Evolutionary conservation across 2,329 filamentous ascomycete genomes (phyloP).

Genomic region (Dothistroma septosporum): DNA sequence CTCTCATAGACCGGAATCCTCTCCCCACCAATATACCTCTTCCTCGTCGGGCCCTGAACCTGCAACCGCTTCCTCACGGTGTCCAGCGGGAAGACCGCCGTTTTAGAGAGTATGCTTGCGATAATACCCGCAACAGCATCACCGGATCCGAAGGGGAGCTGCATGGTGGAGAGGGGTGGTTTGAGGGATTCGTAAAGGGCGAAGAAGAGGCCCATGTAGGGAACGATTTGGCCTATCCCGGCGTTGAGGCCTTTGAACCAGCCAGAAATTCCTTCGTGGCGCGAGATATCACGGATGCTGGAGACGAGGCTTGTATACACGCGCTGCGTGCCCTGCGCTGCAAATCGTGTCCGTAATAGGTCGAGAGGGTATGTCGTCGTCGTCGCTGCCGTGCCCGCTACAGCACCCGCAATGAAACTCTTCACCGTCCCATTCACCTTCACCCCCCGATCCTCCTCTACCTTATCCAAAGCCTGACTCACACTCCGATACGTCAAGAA

Average conservation of each 20-base stretch:
- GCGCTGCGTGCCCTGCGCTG: slow-evolving; percentile 78
- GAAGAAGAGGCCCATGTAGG: slow-evolving; percentile 98
- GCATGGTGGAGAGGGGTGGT: slow-evolving; percentile 40
- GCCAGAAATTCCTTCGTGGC: slow-evolving; percentile 68
- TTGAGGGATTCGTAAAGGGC: slow-evolving; percentile 74
- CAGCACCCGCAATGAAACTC: slow-evolving; percentile 77
- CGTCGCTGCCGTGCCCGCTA: slow-evolving; percentile 78
- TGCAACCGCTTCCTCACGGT: slow-evolving; percentile 89
- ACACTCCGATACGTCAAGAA: slow-evolving; percentile 82
- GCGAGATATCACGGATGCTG: slow-evolving; percentile 68
- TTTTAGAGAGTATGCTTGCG: slow-evolving; percentile 80
- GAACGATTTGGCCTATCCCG: slow-evolving; percentile 80
- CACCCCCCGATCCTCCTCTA: slow-evolving; percentile 46
- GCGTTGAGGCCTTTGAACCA: slow-evolving; percentile 87
- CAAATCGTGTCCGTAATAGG: slow-evolving; percentile 87
- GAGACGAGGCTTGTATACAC: slow-evolving; percentile 70
- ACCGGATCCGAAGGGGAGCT: slow-evolving; percentile 63
- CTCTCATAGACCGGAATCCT: slow-evolving; percentile 76
- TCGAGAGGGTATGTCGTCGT: slow-evolving; percentile 87
- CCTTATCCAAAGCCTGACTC: slow-evolving; percentile 61
- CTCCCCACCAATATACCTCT: slow-evolving; percentile 64
- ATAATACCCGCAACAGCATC: slow-evolving; percentile 79
- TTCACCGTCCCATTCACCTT: slow-evolving; percentile 63
- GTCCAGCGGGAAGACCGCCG: slow-evolving; percentile 86
- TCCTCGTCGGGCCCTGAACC: slow-evolving; percentile 84